phyloP scores from a whole-genome alignment of 768 basidiomycete species.

The Lentinula sp. region DNA sequence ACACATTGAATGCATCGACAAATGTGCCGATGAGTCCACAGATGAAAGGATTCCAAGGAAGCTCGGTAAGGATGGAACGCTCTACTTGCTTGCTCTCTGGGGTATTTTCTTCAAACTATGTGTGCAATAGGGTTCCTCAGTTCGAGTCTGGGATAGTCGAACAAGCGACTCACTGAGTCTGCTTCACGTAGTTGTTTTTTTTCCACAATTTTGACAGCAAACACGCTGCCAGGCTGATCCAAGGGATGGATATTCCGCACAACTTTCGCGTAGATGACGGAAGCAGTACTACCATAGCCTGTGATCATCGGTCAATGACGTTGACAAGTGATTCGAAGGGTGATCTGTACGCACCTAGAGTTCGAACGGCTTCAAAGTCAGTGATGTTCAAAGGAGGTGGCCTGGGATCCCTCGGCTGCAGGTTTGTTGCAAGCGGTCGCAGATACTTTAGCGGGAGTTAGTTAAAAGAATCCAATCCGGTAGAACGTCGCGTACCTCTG shows the following conservation, averaged over 20 bases:
- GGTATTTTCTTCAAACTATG: constrained; percentile 1
- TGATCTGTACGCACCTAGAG: constrained; percentile 25
- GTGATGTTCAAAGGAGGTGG: constrained; percentile 26
- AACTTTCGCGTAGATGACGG: constrained; percentile 36
- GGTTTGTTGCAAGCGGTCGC: background rate
- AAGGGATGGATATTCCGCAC: constrained; percentile 19
- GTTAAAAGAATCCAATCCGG: background rate
- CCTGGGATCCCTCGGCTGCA: constrained; percentile 26
- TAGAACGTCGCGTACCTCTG: background rate
- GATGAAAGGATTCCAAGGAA: constrained; percentile 53
- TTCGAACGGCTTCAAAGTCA: constrained; percentile 36
- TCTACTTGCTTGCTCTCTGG: constrained; percentile 32
- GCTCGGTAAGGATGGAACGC: constrained; percentile 28
- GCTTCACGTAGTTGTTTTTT: constrained; percentile 26
- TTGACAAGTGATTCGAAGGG: background rate
- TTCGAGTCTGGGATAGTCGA: background rate
- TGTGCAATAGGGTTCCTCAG: constrained; percentile 11
- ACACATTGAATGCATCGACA: constrained; percentile 40
- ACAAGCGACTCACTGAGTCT: constrained; percentile 20
- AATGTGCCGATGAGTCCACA: constrained; percentile 39
- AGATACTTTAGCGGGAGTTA: background rate
- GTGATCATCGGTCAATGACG: background rate
- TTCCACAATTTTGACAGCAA: constrained; percentile 40
- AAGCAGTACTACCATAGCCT: constrained; percentile 38
- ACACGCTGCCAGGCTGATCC: constrained; percentile 30